phyloP scores from a whole-genome alignment of 2,329 filamentous ascomycete genomes.

The Aspergillus sp. region DNA sequence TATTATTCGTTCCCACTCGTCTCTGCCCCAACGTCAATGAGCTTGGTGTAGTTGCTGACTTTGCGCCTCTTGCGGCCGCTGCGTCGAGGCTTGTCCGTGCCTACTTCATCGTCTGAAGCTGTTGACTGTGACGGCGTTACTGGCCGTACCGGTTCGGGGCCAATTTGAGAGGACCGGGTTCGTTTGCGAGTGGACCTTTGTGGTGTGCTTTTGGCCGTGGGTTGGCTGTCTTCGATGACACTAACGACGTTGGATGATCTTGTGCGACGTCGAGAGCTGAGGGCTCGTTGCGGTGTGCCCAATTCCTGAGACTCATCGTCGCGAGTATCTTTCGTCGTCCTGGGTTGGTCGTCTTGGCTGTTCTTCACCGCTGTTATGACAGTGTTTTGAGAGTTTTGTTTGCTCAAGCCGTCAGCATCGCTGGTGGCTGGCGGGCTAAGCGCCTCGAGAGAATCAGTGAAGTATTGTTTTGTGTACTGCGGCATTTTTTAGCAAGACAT shows the following conservation, averaged over 20 bases:
- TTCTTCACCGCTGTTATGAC: background rate
- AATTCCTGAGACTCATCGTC: slow-evolving; percentile 3
- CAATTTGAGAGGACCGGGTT: slow-evolving; percentile 2
- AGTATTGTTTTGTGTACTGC: slow-evolving; percentile 12
- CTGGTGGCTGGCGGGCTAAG: slow-evolving; percentile 3
- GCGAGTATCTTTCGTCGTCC: background rate
- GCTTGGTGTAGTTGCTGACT: slow-evolving; percentile 31
- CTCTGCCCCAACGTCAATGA: slow-evolving; percentile 29
- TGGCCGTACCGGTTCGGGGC: background rate
- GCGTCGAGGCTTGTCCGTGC: slow-evolving; percentile 14
- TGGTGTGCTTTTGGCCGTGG: background rate
- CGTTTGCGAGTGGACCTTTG: slow-evolving; percentile 7
- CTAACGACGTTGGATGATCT: background rate
- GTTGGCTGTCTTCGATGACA: background rate
- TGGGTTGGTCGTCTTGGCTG: background rate
- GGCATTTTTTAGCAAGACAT: slow-evolving; percentile 6
- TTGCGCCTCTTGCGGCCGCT: slow-evolving; percentile 29
- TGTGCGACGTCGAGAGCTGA: slow-evolving; percentile 12
- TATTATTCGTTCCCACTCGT: slow-evolving; percentile 21
- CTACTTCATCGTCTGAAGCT: background rate
- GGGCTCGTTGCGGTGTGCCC: background rate
- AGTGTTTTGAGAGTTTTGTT: background rate
- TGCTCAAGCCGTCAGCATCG: background rate
- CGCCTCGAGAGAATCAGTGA: slow-evolving; percentile 1
- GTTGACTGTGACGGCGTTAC: slow-evolving; percentile 2